Percentiles rank a stretch among this genome's conserved stretches.
Evolutionary conservation across 2,329 filamentous ascomycete genomes (phyloP).

Genomic region (Leptographium flavum): DNA sequence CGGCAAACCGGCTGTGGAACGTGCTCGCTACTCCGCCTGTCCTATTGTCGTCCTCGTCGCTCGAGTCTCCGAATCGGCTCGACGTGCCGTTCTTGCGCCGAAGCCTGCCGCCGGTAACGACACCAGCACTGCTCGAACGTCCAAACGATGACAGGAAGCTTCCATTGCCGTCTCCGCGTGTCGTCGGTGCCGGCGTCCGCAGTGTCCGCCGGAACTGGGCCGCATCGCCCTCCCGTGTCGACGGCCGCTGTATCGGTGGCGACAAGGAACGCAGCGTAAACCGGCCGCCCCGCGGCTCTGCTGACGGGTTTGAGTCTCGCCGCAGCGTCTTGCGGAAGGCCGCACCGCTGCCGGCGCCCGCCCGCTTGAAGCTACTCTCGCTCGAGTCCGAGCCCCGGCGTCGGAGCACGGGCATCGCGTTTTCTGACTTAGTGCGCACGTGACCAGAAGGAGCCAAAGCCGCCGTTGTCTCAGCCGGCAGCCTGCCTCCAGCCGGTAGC

Average conservation of each 20-base stretch:
- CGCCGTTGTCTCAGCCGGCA: too few relatives aligned
- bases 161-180: neutral
- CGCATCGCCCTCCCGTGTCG: slow-evolving; percentile 33
- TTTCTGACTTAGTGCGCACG: too few relatives aligned
- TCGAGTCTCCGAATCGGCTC: slow-evolving; percentile 46
- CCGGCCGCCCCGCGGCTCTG: slow-evolving; percentile 18
- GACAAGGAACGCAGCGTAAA: slow-evolving; percentile 61
- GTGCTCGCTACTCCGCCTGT: too few relatives aligned
- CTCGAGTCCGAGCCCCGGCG: slow-evolving; percentile 51
- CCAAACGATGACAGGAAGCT: slow-evolving; percentile 30
- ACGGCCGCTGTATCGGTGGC: slow-evolving; percentile 40
- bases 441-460: too few relatives aligned
- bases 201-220: slow-evolving; percentile 32
- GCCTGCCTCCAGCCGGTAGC: neutral
- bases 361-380: slow-evolving; percentile 70
- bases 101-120: slow-evolving; percentile 20
- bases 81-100: slow-evolving; percentile 10
- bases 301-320: slow-evolving; percentile 20
- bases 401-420: slow-evolving; percentile 17
- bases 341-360: slow-evolving; percentile 17
- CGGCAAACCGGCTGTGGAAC: slow-evolving; percentile 36
- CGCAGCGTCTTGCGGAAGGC: slow-evolving; percentile 67
- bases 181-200: too few relatives aligned
- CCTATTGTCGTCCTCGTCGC: slow-evolving; percentile 44
- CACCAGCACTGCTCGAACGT: slow-evolving; percentile 21